phyloP scores from a whole-genome alignment of 2,329 filamentous ascomycete species.

The Trichoderma koningiopsis region DNA sequence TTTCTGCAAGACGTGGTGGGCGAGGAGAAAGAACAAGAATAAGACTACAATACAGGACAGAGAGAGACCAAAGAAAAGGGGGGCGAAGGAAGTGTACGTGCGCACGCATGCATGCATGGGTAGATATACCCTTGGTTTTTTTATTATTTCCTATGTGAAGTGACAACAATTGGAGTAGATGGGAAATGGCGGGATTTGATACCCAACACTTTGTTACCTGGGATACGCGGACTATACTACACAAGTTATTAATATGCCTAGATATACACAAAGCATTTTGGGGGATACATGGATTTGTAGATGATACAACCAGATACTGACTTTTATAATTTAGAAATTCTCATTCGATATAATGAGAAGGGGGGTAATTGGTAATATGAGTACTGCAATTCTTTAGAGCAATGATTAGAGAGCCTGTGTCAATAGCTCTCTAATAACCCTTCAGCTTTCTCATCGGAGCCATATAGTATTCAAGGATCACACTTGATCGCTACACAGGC shows the following conservation, averaged over 20 bases:
- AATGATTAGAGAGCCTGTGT: neutral
- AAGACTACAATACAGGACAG: neutral
- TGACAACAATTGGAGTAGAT: conserved; percentile 20
- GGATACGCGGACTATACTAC: conserved; percentile 10
- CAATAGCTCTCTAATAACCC: neutral
- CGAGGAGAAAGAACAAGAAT: neutral
- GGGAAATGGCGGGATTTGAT: conserved; percentile 17
- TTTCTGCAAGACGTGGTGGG: conserved; percentile 64
- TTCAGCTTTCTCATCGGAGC: too few species aligned
- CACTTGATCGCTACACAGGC: too few species aligned
- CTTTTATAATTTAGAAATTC: neutral
- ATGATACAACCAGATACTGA: neutral
- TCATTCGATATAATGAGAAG: neutral
- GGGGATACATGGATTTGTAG: neutral
- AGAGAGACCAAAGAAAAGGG: neutral
- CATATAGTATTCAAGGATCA: too few species aligned
- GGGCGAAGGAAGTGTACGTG: neutral
- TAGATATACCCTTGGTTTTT: neutral
- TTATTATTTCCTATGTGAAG: neutral
- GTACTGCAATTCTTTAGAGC: neutral
- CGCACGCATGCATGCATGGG: neutral
- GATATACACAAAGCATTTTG: neutral
- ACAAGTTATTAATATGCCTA: conserved; percentile 14
- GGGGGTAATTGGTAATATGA: neutral
- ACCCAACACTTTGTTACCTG: conserved; percentile 15